These are phyloP conservation scores for Penicillium canescens DNA, from an alignment of 495 filamentous ascomycete genomes.

Conservation along the genomic window DNA sequence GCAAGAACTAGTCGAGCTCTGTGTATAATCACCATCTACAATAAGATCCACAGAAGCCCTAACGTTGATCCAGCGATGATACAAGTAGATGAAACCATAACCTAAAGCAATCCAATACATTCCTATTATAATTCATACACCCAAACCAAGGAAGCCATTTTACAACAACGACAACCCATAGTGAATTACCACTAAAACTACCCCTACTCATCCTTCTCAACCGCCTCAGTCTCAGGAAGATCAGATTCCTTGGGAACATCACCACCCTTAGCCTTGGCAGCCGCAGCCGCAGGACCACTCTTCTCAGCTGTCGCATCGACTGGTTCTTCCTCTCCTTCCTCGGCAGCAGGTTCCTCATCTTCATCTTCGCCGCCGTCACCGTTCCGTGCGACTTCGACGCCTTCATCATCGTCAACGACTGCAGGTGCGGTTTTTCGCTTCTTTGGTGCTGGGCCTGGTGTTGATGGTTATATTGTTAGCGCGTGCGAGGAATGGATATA, in stretches of 20 bases:
- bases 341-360: conserved; percentile 33
- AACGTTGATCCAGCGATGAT: background rate
- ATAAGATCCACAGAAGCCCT: too few species aligned
- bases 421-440: conserved; percentile 25
- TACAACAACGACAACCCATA: background rate
- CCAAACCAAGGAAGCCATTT: background rate
- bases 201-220: conserved; percentile 15
- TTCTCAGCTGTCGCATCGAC: conserved; percentile 34
- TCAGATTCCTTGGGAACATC: conserved; percentile 50
- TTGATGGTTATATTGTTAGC: conserved; percentile 3
- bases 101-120: conserved; percentile 1
- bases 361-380: conserved; percentile 35
- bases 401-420: conserved; percentile 24
- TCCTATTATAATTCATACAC: background rate
- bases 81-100: conserved; percentile 3
- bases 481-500: background rate
- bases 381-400: conserved; percentile 26
- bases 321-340: conserved; percentile 30
- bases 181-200: background rate
- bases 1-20: background rate
- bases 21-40: too few species aligned
- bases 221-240: conserved; percentile 41
- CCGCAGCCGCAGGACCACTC: conserved; percentile 44
- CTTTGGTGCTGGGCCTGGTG: conserved; percentile 39
- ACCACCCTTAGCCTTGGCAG: conserved; percentile 43